Evolutionary conservation across 2,329 filamentous ascomycete species (phyloP), one percentile per base, ranked within the genome.

Genomic region (Phialophora chinensis): DNA sequence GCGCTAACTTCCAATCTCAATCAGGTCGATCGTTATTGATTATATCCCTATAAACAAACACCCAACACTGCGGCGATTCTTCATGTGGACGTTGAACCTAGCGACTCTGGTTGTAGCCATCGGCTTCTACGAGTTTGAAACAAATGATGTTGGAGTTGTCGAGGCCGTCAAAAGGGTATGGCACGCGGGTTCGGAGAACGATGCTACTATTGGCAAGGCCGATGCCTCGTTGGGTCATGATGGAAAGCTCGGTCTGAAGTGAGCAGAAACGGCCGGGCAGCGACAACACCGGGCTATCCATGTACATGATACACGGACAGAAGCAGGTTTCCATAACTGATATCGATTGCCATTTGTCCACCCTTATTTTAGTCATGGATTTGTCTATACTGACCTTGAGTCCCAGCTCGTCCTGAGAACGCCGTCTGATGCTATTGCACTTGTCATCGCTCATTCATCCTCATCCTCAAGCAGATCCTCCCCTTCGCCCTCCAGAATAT

Each of bases 41-140:
- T 99, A 99, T 83, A 85, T 99, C 74, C 94, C 94, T 72, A 81
- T 79, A 71, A 85, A 85, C 77, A 85, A 88, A 74, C 85, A 91
- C 72, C 91, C 93, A 59, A 87, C 85, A 72, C 80, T 87, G 67
- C 87, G 87, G 77, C 88, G 87, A 76, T 62, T 83, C n/a, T 84
- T 89, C 77, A 87, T 86, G 79, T 98, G 93, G 93, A 83, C 85
- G 44, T 87, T 98, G 70, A 93, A 93, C 75, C 81, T 85, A 54
- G 89, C 87, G 67, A 97, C 96, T 11, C 84, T 94, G 66, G 83
- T 92, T 60, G 91, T 93, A 69, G 93, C 91, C 59, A 85, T 97
- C 72, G 93, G 93, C 65, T 85, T 98, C 75, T 99, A 99, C 82
- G 94, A 98, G 81, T 98, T 98, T 75, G 95, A 99, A 88, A 99